Evolutionary conservation across 768 basidiomycete genomes (phyloP), one percentile per base, ranked within the genome.

Genomic region (Tephrocybe sp.): DNA sequence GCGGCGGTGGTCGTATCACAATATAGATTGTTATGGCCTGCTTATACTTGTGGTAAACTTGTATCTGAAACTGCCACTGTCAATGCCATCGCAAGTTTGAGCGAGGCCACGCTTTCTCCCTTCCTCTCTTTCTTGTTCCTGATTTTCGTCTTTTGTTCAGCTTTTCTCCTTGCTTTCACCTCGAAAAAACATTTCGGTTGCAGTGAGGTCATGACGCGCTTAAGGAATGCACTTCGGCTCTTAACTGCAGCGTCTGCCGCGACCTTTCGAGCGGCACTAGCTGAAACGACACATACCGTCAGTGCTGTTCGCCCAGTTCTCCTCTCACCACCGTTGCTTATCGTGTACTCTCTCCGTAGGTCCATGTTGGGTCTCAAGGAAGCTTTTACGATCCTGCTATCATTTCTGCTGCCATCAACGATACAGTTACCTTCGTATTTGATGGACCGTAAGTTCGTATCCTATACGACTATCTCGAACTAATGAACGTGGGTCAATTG

Each of bases 351-450:
- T 11, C n/a, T 36, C 6, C 15, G 24, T 45, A 75, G 75, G 68
- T 77, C 15, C 60, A 30, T 3, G 75, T 77, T 21, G 75, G 74
- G 9, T 57, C 61, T 9, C 53, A 69, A 50, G 74, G 73, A 21
- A 72, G 71, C 48, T 73, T 74, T 57, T 77, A 66, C 58, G 55
- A 66, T 23, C 76, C 76, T 7, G 45, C 53, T 4, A 62, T 62
- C 2, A 20, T 66, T 11, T 66, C 62, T 21, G 74, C 72, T 14
- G 48, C 47, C 4, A 15, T 63, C 23, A 65, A 67, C 41, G 74
- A 75, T 55, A 68, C 59, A 1, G 60, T 77, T 2, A 64, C 58
- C 30, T 78, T 77, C 53, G 40, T 74, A 18, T 75, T 76, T 47
- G 62, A 58, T 15, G 74, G 72, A 55, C 63, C 62, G 73, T 74